Percentiles rank a stretch among this genome's conserved stretches.
Evolutionary conservation across 2,329 filamentous ascomycete genomes (phyloP).

Genomic region (Diplodia sapinea): DNA sequence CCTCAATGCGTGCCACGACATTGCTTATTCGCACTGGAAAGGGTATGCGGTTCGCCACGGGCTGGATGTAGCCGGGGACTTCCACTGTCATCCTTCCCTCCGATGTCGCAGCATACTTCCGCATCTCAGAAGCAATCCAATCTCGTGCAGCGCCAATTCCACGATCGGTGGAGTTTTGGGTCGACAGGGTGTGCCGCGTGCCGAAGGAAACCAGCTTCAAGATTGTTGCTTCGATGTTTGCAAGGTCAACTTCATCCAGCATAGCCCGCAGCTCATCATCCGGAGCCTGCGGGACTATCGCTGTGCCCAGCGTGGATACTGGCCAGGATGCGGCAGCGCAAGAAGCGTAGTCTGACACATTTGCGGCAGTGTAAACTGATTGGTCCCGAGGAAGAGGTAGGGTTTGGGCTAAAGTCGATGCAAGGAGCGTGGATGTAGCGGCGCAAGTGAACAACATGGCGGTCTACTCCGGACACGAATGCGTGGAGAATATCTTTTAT

Average conservation of each 20-base stretch:
- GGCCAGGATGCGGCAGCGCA: conserved; percentile 52
- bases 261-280: conserved; percentile 49
- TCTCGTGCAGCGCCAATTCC: conserved; percentile 64
- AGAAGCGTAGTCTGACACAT: conserved; percentile 42
- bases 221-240: conserved; percentile 58
- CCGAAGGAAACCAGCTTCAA: conserved; percentile 62
- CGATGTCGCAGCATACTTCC: conserved; percentile 54
- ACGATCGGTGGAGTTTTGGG: conserved; percentile 56
- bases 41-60: conserved; percentile 53
- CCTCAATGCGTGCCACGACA: conserved; percentile 59
- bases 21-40: conserved; percentile 62
- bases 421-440: neutral
- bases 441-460: neutral
- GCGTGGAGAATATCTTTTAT: neutral
- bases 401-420: conserved; percentile 7
- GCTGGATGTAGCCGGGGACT: conserved; percentile 59
- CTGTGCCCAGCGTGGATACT: conserved; percentile 45
- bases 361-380: conserved; percentile 39
- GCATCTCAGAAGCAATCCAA: conserved; percentile 61
- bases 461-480: neutral
- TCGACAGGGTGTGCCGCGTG: conserved; percentile 63
- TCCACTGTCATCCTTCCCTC: conserved; percentile 60
- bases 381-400: conserved; percentile 3
- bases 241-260: conserved; percentile 49
- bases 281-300: conserved; percentile 50